Percentiles rank a stretch among this genome's conserved stretches.
Conservation (phyloP, 306 rosid genomes). For the Datisca glomerata region DNA sequence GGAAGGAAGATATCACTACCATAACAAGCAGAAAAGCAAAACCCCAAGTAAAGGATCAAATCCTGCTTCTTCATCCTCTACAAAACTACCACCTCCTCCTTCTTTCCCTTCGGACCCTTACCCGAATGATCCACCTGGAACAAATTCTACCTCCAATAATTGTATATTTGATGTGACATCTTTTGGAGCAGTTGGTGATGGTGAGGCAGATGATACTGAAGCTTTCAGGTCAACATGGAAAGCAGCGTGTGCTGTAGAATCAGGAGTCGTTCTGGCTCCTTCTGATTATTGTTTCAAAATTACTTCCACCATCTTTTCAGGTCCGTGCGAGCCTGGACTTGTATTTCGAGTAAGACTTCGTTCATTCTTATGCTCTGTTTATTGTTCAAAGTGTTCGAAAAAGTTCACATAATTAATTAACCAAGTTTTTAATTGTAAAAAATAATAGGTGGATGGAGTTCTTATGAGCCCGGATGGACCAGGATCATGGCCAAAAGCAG, state of each 20-base stretch:
- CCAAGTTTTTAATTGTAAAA: too few species aligned
- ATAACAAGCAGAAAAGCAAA: conserved; percentile 32
- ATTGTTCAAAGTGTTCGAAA: too few species aligned
- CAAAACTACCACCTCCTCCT: conserved; percentile 10
- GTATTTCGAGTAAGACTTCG: conserved; percentile 86
- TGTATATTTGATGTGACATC: conserved; percentile 54
- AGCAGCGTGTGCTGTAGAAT: conserved; percentile 77
- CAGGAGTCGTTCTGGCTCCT: conserved; percentile 67
- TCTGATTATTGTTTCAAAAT: conserved; percentile 40
- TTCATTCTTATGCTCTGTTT: too few species aligned
- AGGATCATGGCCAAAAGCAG: conserved; percentile 60
- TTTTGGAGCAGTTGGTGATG: conserved; percentile 87
- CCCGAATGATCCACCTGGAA: conserved; percentile 45
- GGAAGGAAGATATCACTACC: conserved; percentile 67
- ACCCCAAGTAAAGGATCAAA: too few species aligned
- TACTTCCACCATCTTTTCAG: conserved; percentile 83
- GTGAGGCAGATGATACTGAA: conserved; percentile 63
- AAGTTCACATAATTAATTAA: too few species aligned
- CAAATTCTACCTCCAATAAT: conserved; percentile 21
- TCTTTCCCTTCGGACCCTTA: conserved; percentile 57
- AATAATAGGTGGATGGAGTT: conserved; percentile 96
- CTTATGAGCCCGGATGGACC: conserved; percentile 94
- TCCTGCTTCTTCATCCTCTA: conserved; percentile 25
- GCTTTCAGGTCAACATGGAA: conserved; percentile 82
- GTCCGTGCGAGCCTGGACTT: conserved; percentile 91